Base-by-base conservation (phyloP, 2,329 filamentous ascomycete genomes). In the Trichoderma cornu-damae region DNA sequence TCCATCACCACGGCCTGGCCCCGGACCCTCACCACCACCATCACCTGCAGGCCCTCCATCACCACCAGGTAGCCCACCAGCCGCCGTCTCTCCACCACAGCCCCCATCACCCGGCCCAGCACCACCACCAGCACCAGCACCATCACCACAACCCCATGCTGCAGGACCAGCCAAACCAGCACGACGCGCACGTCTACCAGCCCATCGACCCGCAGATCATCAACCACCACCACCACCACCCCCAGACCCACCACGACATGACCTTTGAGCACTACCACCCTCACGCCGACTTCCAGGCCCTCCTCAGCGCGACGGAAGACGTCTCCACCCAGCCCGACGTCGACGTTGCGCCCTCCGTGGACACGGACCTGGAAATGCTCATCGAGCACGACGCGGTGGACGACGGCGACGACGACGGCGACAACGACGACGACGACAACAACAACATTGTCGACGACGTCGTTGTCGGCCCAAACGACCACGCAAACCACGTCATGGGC, bases 231-330 rank as follows among this genome's bases (percentile, higher is more conserved):
- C 42, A 43, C 18, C 51, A 52, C 38, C 35, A 54, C 50, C 47
- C 53, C 28, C 35, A 55, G 42, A 22, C 18, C 2, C 52, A 59
- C 40, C 65, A 66, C 8, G 69, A 75, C 57, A 66, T 65, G 44
- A 63, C 70, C 20, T 79, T 78, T 59, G 72, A 73, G 51, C 68
- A 74, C 48, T 71, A 73, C 62, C 68, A 73, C 56, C 64, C 73
- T 3, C 75, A 79, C 24, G 70, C 77, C 0, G 76, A 81, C 43
- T 82, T 83, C 63, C 79, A 82, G 56, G 78, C 79, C 1, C 68
- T 83, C 2, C 75, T 83, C 2, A 75, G 78, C 63, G 79, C 76
- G 1, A 74, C 75, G 0, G 76, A 75, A 49, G 68, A 70, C 58
- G 70, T 64, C n/a, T 66, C 62, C 14, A 59, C 60, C 11, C 43